Evolutionary conservation across 2,329 filamentous ascomycete species (phyloP), one percentile per base, ranked within the genome.

Genomic region (Aspergillus pseudonomiae): DNA sequence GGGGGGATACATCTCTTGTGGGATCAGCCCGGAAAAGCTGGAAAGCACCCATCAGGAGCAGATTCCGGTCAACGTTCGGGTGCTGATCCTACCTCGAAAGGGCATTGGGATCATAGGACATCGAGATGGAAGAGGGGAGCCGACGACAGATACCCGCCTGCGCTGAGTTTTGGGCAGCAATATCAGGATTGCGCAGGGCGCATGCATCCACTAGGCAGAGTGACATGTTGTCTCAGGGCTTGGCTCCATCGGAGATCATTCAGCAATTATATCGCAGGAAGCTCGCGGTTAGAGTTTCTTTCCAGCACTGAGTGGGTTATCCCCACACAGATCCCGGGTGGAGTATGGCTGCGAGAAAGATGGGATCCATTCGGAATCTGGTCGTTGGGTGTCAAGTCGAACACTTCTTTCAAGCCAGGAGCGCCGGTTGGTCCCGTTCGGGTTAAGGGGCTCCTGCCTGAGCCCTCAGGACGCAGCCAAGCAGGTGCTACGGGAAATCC

Each of bases 121-220:
- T 52, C n/a, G 28, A 32, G 6, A 52, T 52, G 48, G 24, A 62
- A 59, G 24, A 55, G 34, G 52, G 11, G 24, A 59, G 34, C 32
- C 14, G 26, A 59, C n/a, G 24, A 57, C 21, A 63, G 66, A 63
- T 64, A 58, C 61, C 63, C 59, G 32, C 60, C 60, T 57, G 59
- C 43, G 62, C 65, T 66, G 65, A 63, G 64, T 64, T 70, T 70
- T 70, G 68, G 68, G 68, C 68, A 70, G 66, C 68, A 70, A 70
- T 59, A 55, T 60, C 60, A 61, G 62, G 66, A 65, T 59, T 59
- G 58, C 57, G 68, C 63, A 68, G 60, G 68, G 65, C 63, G 65
- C 63, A 65, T 63, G 63, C 65, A 65, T 67, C 65, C 64, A 63
- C 63, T 66, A 54, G 62, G 63, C 61, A 66, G 57, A 53, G 57